A percentile compares a stretch with the other conserved stretches of the same genome.
phyloP scores from a whole-genome alignment of 2,329 filamentous ascomycete genomes.

The Dactylellina sp. region DNA sequence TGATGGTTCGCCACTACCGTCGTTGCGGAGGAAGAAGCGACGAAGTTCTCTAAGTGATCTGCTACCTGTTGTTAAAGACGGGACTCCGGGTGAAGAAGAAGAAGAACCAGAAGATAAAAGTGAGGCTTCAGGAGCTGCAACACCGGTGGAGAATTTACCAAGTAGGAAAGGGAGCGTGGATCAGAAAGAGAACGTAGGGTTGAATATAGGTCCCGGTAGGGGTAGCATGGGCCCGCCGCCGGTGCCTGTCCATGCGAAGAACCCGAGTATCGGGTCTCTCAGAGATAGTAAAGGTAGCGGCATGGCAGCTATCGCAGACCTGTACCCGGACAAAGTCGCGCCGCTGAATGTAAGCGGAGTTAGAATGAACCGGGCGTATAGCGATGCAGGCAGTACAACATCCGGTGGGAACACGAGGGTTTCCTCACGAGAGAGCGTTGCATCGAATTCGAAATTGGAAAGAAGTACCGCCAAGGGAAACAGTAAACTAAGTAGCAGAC shows the following conservation, averaged over 20 bases:
- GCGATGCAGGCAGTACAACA: slow-evolving; percentile 42
- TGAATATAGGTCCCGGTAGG: not conserved
- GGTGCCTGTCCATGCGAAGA: slow-evolving; percentile 44
- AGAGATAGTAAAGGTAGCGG: slow-evolving; percentile 16
- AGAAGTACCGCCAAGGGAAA: not conserved
- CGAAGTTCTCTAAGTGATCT: slow-evolving; percentile 93
- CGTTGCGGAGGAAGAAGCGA: slow-evolving; percentile 77
- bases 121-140: not conserved
- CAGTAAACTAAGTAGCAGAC: slow-evolving; percentile 10
- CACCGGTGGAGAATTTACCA: slow-evolving; percentile 26
- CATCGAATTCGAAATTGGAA: slow-evolving; percentile 10
- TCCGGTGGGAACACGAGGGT: slow-evolving; percentile 6
- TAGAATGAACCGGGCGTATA: slow-evolving; percentile 38
- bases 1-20: slow-evolving; percentile 41
- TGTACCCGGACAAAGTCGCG: slow-evolving; percentile 44
- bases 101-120: slow-evolving; percentile 29
- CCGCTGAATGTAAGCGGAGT: slow-evolving; percentile 51
- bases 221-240: slow-evolving; percentile 49
- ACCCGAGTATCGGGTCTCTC: slow-evolving; percentile 18
- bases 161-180: slow-evolving; percentile 38
- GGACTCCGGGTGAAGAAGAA: slow-evolving; percentile 67
- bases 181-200: slow-evolving; percentile 37
- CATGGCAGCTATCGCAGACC: not conserved
- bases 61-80: slow-evolving; percentile 35
- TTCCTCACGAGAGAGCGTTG: slow-evolving; percentile 6